Conservation (phyloP, 2,329 filamentous ascomycete species). For the Venturia aucupariae region DNA sequence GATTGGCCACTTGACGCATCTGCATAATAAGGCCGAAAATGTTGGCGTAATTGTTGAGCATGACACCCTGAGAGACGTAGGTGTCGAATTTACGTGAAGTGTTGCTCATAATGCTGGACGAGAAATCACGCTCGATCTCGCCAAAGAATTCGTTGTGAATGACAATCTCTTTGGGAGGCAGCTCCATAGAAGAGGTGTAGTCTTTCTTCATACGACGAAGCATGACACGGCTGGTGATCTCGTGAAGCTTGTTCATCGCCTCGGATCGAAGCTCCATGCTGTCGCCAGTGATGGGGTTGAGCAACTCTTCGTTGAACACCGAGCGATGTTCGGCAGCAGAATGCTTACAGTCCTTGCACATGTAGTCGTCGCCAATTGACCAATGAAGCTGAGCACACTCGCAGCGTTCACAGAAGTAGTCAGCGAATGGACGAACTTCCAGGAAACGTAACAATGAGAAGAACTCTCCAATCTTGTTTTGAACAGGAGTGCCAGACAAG, state of each 20-base stretch:
- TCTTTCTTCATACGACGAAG: conserved; percentile 89
- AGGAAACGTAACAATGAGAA: conserved; percentile 92
- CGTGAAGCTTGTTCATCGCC: conserved; percentile 72
- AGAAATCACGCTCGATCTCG: conserved; percentile 92
- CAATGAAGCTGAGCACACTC: conserved; percentile 75
- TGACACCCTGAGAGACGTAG: conserved; percentile 86
- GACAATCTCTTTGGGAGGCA: conserved; percentile 87
- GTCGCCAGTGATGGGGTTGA: conserved; percentile 60
- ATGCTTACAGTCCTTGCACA: conserved; percentile 61
- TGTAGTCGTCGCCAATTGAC: conserved; percentile 62
- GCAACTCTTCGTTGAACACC: conserved; percentile 87
- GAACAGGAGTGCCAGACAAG: conserved; percentile 85
- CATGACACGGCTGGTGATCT: conserved; percentile 92
- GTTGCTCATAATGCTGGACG: conserved; percentile 89
- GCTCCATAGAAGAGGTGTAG: conserved; percentile 87
- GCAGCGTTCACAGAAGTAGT: conserved; percentile 88
- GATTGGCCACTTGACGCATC: conserved; percentile 96
- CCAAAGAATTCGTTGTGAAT: conserved; percentile 95
- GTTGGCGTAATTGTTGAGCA: conserved; percentile 95
- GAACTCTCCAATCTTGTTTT: conserved; percentile 95
- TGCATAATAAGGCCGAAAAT: conserved; percentile 99
- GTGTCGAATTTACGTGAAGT: conserved; percentile 85
- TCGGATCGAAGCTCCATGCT: conserved; percentile 35
- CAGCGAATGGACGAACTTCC: conserved; percentile 78
- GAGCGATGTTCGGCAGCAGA: conserved; percentile 61